A percentile compares a stretch with the other conserved stretches of the same genome.
phyloP scores from a whole-genome alignment of 2,329 filamentous ascomycete genomes.

The Pyricularia grisea region DNA sequence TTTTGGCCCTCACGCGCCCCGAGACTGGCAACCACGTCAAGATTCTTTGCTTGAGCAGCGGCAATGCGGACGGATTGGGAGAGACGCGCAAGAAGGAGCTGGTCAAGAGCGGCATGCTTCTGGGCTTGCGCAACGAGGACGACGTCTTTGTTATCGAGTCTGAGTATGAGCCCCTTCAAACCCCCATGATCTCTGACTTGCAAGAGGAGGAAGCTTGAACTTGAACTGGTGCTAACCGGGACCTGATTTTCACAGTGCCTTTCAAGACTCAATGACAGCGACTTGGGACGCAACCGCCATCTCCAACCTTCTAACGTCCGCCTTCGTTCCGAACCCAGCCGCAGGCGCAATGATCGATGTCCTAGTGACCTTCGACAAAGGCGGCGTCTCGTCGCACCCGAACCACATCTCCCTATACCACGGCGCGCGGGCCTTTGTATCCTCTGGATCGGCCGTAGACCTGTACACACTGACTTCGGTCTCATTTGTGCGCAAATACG shows the following conservation, averaged over 20 bases:
- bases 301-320: conserved; percentile 56
- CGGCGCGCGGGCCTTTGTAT: conserved; percentile 67
- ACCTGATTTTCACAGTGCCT: conserved; percentile 36
- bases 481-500: conserved; percentile 70
- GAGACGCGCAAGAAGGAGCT: conserved; percentile 76
- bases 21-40: conserved; percentile 82
- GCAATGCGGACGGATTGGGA: conserved; percentile 80
- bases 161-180: conserved; percentile 33
- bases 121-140: conserved; percentile 65
- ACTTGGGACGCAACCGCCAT: conserved; percentile 68
- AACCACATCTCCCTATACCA: conserved; percentile 89
- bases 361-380: conserved; percentile 81
- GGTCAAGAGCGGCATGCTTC: conserved; percentile 63
- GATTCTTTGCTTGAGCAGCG: conserved; percentile 85
- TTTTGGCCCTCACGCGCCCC: conserved; percentile 74
- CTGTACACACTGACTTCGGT: conserved; percentile 78
- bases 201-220: background rate
- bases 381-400: conserved; percentile 77
- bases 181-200: background rate
- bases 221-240: background rate
- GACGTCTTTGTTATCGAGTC: conserved; percentile 84
- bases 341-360: conserved; percentile 58
- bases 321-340: conserved; percentile 61
- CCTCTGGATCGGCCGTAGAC: conserved; percentile 65
- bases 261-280: conserved; percentile 81